Evolutionary conservation across 2,329 filamentous ascomycete genomes (phyloP), one percentile per base, ranked within the genome.

Genomic region (Huntiella moniliformis): DNA sequence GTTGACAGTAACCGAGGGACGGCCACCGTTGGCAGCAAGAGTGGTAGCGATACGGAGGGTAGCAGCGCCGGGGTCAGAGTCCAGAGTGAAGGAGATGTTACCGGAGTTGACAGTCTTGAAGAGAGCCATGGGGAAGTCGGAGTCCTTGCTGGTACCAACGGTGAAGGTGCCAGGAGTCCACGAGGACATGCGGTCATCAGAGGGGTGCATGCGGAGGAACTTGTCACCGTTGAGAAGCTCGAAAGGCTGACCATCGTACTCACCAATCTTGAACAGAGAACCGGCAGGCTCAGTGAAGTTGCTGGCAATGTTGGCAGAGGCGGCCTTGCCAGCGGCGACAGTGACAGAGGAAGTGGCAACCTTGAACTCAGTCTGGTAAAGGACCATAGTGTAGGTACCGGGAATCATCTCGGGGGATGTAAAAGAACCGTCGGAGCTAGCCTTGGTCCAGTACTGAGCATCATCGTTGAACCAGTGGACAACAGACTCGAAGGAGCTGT

Each of bases 171-270:
- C 53, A 0, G 73, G 66, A 0, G 63, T 67, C 77, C 77, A 81
- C 47, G 61, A 63, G 18, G 63, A 59, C 76, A 81, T 81, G 54
- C 77, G 70, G 35, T 60, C 61, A 58, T 80, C 77, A 3, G 71
- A 73, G 3, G 77, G 77, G 56, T 82, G 77, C 77, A 81, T 81
- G 44, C 74, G 68, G 11, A 74, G 66, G 56, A 78, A 71, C 54
- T 78, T 78, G 46, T 69, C 75, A 11, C 76, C 76, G 55, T 82
- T 81, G 52, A 68, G 68, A 64, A 82, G 78, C 12, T 74, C 75
- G 5, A 64, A 70, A 15, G 73, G 73, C 58, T 73, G 66, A 40
- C 77, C 76, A 53, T 82, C 77, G 62, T 72, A 78, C 16, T 74
- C 67, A 18, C 77, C 77, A 42, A 81, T 77, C 53, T 71, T 70